A percentile compares a stretch with the other conserved stretches of the same genome.
Conservation (phyloP, 176 grass and related monocot genomes). For the Oryza meridionalis region DNA sequence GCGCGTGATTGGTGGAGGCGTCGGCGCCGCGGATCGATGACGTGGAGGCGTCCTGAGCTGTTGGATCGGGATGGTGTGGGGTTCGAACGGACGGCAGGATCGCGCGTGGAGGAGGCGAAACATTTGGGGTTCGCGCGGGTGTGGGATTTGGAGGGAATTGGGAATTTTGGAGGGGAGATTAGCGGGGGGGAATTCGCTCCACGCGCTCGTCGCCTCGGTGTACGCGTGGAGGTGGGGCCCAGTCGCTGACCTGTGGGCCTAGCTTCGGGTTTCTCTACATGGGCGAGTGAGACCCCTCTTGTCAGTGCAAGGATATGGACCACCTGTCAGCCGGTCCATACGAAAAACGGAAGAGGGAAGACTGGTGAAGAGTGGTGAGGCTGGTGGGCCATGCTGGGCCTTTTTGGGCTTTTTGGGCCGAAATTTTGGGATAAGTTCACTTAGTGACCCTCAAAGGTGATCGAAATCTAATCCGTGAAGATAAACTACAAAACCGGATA, state of each 20-base stretch:
- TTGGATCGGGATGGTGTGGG: background rate
- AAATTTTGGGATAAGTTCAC: too few relatives aligned
- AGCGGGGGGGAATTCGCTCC: background rate
- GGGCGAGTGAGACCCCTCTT: background rate
- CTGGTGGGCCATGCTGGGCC: too few relatives aligned
- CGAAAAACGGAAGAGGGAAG: too few relatives aligned
- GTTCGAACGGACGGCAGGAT: background rate
- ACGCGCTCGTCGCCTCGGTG: background rate
- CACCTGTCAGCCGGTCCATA: too few relatives aligned
- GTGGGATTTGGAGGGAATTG: background rate
- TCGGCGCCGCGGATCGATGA: constrained; percentile 28
- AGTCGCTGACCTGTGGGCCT: background rate
- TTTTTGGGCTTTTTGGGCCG: too few relatives aligned
- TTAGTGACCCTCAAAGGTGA: too few relatives aligned
- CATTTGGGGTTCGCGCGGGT: constrained; percentile 6
- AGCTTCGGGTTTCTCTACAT: background rate
- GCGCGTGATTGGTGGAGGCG: constrained; percentile 26
- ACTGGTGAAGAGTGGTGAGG: too few relatives aligned
- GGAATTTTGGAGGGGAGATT: background rate
- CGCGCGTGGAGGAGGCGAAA: background rate
- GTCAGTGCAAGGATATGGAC: background rate
- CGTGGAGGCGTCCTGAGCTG: background rate
- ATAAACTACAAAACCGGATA: too few relatives aligned
- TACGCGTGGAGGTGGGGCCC: background rate
- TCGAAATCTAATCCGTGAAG: too few relatives aligned